phyloP scores from a whole-genome alignment of 495 filamentous ascomycete genomes.

The Aspergillus bertholletiae region DNA sequence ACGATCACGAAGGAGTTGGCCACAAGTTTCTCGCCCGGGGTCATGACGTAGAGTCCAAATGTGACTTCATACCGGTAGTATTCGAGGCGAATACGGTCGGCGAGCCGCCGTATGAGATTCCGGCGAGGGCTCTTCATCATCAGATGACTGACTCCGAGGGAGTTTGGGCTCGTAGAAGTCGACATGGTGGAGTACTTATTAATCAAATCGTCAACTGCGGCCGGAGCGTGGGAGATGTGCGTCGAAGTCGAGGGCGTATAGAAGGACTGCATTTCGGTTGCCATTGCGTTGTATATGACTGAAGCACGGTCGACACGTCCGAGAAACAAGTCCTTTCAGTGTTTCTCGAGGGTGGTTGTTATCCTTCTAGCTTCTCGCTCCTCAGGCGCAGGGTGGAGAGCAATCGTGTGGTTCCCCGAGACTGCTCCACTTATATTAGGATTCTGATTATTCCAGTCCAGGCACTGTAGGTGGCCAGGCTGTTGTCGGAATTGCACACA shows the following conservation, averaged over 20 bases:
- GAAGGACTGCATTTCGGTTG: constrained; percentile 38
- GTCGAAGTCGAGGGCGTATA: constrained; percentile 33
- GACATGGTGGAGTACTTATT: constrained; percentile 34
- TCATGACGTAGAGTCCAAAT: constrained; percentile 70
- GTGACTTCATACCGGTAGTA: constrained; percentile 77
- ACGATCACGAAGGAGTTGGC: constrained; percentile 52
- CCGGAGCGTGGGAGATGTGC: constrained; percentile 29
- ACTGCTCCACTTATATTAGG: background rate
- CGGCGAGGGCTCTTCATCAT: constrained; percentile 15
- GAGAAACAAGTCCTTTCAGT: background rate
- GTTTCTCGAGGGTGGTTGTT: background rate
- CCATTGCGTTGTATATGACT: constrained; percentile 15
- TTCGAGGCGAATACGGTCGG: constrained; percentile 58
- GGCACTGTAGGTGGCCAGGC: background rate
- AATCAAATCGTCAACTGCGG: constrained; percentile 35
- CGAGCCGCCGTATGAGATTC: constrained; percentile 30
- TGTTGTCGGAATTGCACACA: background rate
- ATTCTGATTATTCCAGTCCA: background rate
- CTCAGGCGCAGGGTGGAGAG: background rate
- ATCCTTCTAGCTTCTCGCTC: background rate
- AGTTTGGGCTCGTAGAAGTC: constrained; percentile 11
- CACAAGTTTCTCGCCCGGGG: constrained; percentile 65
- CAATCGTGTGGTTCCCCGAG: background rate
- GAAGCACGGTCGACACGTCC: background rate
- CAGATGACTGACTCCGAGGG: constrained; percentile 5